Base-by-base conservation (phyloP, 495 filamentous ascomycete genomes). In the Penicillium cosmopolitanum region DNA sequence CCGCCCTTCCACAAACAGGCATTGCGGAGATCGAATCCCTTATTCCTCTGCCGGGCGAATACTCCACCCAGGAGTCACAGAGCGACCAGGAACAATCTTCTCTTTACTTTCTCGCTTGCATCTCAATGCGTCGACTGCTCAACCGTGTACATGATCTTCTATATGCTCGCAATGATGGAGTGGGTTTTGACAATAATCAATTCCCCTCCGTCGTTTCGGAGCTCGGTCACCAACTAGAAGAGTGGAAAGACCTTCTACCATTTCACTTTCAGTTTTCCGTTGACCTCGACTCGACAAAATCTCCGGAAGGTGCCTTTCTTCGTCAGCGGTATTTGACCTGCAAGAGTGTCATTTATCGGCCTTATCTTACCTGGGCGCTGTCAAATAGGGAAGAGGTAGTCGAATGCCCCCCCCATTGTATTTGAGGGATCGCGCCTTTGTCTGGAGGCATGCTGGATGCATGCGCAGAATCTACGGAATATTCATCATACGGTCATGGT, bases 311-410 rank as follows among this genome's bases (percentile, higher is more conserved):
- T 8, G 73, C 64, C 2, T 81, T 80, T 53, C 60, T 79, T 18
- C 66, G 76, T 21, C 77, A 81, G 62, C 61, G 77, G 23, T 81
- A 81, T 63, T 58, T 81, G 9, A 72, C 76, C 5, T 81, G 77
- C 47, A 73, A 71, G 55, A 80, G 77, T 33, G 76, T 81, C 2
- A 79, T 81, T 15, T 79, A 79, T 56, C 56, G 78, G 8, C 78
- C 77, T 34, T 81, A 81, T 58, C 58, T 80, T 3, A 75, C 70
- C 42, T 74, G 69, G 64, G 68, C 76, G n/a, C 61, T 81, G 11
- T 75, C 71, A n/a, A 61, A 70, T n/a, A 50, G 46, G 2, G 62
- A 58, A n/a, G 46, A 51, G 16, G 53, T 11, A n/a, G 57, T 58
- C 15, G 35, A 40, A 3, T 52, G 66, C 10, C 43, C 63, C 2